Evolutionary conservation across 192 early-diverging fungal species (phyloP), one percentile per base, ranked within the genome.

Genomic region (Coemansia sp.): DNA sequence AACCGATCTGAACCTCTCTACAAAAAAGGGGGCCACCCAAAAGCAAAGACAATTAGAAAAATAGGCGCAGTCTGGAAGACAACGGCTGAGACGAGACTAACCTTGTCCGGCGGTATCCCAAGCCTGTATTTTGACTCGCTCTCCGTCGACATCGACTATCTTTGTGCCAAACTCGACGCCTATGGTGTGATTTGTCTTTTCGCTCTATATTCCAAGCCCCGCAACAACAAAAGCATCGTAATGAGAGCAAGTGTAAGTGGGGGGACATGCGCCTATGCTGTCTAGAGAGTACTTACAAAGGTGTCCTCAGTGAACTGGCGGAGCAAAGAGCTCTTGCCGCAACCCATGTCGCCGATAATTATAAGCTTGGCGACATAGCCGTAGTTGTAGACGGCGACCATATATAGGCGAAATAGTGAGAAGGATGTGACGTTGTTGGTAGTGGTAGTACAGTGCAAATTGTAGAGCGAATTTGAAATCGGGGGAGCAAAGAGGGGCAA

Each of bases 91-190:
- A 31, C 36, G 13, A 47, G 11, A 31, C 62, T 63, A 75, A 75
- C 78, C 78, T 68, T 92, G 90, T 18, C 90, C 90, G 21, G 90
- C 90, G 21, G 89, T 92, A 47, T 91, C 89, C 88, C 88, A 88
- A 21, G 87, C 86, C 72, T 92, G 90, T 14, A 89, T 74, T 62
- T 90, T 90, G 55, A 89, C 83, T 33, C 80, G 78, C 36, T 92
- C 87, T 56, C 85, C 84, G 41, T 78, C 87, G 21, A 89, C 85
- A 18, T 86, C 82, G 34, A 92, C 82, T 48, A 90, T 84, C 66
- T 86, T 85, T 59, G 88, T 89, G 21, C 90, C 89, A 69, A 92
- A 92, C 66, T 92, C 90, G 64, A 92, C 89, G 33, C 90, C 90
- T 55, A 92, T 92, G 9, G 90, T 92, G 64, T 92, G 87, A 33